Evolutionary conservation across 2,329 filamentous ascomycete genomes (phyloP), one percentile per base, ranked within the genome.

Genomic region (Colletotrichum sp.): DNA sequence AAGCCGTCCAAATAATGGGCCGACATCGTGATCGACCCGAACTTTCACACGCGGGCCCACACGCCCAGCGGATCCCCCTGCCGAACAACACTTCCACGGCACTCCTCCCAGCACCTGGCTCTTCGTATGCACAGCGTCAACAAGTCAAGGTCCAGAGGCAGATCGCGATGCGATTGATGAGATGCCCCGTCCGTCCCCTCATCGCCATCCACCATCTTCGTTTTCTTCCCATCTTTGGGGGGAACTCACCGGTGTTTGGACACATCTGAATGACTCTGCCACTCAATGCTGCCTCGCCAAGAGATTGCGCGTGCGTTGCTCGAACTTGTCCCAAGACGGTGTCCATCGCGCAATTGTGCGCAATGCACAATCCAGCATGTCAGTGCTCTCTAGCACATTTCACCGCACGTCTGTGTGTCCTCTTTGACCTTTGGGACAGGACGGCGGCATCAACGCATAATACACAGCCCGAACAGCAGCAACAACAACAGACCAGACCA

Each of bases 11-110:
- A 44, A 70, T 49, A 32, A 65, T 64, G 68, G 72, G 44, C 67
- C 72, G 62, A 67, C 63, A 72, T 72, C 62, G 70, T 69, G 73
- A 72, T 73, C 73, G 69, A 68, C 69, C 73, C 62, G 73, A 73
- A 73, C 73, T 72, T 52, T 64, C 57, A 75, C 16, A 49, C 29
- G 52, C 25, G 68, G 44, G 30, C 72, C 72, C 68, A 71, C 62
- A 11, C 34, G 34, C 30, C 59, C 66, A 57, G 64, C 34, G 49
- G 55, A 55, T 67, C 39, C 30, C 30, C 72, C 49, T 62, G 34
- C 55, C 22, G 34, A 62, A 57, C 19, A 61, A 52, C 34, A 22
- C 44, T 49, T 49, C 36, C 19, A 66, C 27, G n/a, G 61, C 61
- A 22, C 27, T 25, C 9, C 63, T 36, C 30, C 6, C n/a, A 29